phyloP scores from a whole-genome alignment of 2,329 filamentous ascomycete species.

The Talaromyces marneffei region DNA sequence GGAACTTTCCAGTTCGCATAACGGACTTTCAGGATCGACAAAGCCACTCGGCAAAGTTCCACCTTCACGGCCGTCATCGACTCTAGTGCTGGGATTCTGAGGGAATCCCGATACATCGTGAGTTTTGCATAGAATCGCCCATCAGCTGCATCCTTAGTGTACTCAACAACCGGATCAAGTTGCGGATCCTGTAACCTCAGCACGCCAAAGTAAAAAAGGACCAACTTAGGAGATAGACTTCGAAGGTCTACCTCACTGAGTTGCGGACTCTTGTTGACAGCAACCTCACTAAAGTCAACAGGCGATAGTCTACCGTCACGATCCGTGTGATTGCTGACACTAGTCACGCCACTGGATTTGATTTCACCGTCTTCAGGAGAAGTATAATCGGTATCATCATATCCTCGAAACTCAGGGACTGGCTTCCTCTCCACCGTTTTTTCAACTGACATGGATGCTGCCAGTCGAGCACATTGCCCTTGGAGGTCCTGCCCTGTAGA shows the following conservation, averaged over 20 bases:
- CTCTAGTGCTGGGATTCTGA: conserved; percentile 12
- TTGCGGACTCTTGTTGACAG: background rate
- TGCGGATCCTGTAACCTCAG: conserved; percentile 21
- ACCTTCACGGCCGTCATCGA: conserved; percentile 21
- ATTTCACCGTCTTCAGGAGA: background rate
- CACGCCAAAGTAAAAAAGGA: conserved; percentile 30
- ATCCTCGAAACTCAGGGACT: background rate
- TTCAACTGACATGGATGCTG: background rate
- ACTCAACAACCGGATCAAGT: conserved; percentile 24
- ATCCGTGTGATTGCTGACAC: background rate
- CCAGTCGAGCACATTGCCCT: background rate
- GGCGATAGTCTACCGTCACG: background rate
- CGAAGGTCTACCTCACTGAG: conserved; percentile 14
- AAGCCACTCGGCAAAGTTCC: conserved; percentile 23
- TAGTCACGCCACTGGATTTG: background rate
- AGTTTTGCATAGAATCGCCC: conserved; percentile 25
- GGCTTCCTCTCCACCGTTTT: background rate
- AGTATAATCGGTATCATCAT: background rate
- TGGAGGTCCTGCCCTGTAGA: background rate
- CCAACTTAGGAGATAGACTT: conserved; percentile 16
- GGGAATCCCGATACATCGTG: conserved; percentile 26
- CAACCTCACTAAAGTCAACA: background rate
- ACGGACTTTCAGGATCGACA: conserved; percentile 21
- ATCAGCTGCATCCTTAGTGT: conserved; percentile 15
- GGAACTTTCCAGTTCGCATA: conserved; percentile 26